These are phyloP conservation scores for Alternaria triticimaculans DNA, from an alignment of 2,329 filamentous ascomycete species.

Conservation along the genomic window DNA sequence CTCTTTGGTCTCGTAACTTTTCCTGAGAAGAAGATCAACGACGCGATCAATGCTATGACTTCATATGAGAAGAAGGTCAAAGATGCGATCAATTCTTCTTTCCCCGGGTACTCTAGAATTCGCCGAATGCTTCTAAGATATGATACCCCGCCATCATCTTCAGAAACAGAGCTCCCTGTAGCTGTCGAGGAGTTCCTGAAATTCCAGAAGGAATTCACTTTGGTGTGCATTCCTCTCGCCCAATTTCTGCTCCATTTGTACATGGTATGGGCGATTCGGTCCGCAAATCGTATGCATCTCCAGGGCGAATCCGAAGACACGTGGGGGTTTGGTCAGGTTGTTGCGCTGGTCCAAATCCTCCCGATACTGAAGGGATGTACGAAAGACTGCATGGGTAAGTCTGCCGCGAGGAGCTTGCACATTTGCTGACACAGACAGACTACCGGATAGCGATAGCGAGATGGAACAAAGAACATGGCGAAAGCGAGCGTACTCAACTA, in stretches of 20 bases:
- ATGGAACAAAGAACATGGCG: neutral
- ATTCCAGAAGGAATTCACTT: too few relatives aligned
- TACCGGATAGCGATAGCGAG: neutral
- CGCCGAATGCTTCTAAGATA: too few relatives aligned
- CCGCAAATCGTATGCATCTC: neutral
- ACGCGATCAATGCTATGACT: too few relatives aligned
- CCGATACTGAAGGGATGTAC: neutral
- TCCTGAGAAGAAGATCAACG: too few relatives aligned
- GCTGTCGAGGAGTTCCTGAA: too few relatives aligned
- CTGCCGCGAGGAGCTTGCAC: neutral
- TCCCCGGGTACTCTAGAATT: too few relatives aligned
- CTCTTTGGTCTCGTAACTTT: too few relatives aligned
- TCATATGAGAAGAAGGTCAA: too few relatives aligned
- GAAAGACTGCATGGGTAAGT: neutral
- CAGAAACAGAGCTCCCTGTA: too few relatives aligned
- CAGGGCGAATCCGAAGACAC: neutral
- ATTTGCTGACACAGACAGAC: neutral
- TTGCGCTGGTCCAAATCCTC: neutral
- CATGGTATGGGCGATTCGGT: neutral
- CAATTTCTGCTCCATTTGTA: neutral
- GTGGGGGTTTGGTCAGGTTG: neutral
- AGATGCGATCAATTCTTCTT: too few relatives aligned
- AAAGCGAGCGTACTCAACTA: neutral
- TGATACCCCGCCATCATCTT: too few relatives aligned
- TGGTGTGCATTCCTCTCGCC: neutral